Evolutionary conservation across 768 basidiomycete genomes (phyloP).

Genomic region (Psilocybe subaeruginosa): DNA sequence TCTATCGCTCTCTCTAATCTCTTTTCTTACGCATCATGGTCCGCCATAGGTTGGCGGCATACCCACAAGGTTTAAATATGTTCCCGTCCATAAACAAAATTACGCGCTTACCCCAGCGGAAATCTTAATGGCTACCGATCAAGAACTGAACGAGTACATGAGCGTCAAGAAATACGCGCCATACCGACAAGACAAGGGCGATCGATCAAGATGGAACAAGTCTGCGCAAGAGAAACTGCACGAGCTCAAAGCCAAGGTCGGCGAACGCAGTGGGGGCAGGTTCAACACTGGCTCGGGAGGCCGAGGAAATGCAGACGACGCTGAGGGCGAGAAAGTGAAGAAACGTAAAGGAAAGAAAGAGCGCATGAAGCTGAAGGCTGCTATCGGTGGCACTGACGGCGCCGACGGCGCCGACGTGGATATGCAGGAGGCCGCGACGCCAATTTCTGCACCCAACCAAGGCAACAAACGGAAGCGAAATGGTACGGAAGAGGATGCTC

Average conservation of each 20-base stretch:
- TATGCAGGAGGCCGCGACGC: conserved; percentile 26
- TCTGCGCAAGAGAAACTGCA: conserved; percentile 65
- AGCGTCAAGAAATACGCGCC: conserved; percentile 91
- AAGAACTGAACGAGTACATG: conserved; percentile 91
- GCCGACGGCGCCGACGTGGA: conserved; percentile 19
- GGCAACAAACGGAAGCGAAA: conserved; percentile 47
- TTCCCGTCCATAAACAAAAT: conserved; percentile 59
- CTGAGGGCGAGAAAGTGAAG: conserved; percentile 41
- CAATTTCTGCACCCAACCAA: conserved; percentile 11
- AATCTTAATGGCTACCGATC: conserved; percentile 89
- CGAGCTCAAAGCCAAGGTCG: conserved; percentile 71
- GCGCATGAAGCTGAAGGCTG: conserved; percentile 52
- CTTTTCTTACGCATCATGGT: neutral
- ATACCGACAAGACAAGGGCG: conserved; percentile 64
- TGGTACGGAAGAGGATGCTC: conserved; percentile 9
- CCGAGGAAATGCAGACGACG: conserved; percentile 18
- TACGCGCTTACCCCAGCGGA: conserved; percentile 83
- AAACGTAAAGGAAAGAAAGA: conserved; percentile 77
- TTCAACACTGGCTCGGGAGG: conserved; percentile 10
- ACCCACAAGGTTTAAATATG: conserved; percentile 93
- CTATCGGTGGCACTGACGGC: conserved; percentile 26
- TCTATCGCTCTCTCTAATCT: neutral
- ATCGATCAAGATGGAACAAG: conserved; percentile 58
- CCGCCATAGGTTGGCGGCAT: conserved; percentile 75
- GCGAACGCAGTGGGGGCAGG: conserved; percentile 35